Evolutionary conservation across 371 early-diverging fungal species (phyloP).

Genomic region (Mucor ambiguus): DNA sequence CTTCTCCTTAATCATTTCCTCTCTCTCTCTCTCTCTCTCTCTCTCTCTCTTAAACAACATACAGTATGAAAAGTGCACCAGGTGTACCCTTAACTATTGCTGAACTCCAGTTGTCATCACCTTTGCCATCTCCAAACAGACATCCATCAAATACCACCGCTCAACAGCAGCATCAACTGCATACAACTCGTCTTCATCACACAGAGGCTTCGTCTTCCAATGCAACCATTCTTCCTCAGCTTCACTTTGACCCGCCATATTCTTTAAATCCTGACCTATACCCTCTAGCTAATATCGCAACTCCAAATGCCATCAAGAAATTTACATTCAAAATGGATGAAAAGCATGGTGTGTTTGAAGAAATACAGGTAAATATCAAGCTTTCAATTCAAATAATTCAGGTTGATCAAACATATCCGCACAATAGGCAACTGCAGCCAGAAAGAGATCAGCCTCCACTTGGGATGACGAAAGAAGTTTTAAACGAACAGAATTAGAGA

Average conservation of each 20-base stretch:
- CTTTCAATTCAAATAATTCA: background rate
- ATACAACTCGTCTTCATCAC: conserved; percentile 4
- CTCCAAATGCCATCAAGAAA: conserved; percentile 16
- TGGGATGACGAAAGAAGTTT: conserved; percentile 31
- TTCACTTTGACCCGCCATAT: conserved; percentile 16
- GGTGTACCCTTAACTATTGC: conserved; percentile 25
- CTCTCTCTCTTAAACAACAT: background rate
- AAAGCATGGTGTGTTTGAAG: conserved; percentile 22
- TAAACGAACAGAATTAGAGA: conserved; percentile 27
- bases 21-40: background rate
- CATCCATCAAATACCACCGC: conserved; percentile 9
- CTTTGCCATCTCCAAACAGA: conserved; percentile 28
- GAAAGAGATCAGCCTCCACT: conserved; percentile 29
- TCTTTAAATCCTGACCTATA: conserved; percentile 23
- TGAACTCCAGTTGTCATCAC: conserved; percentile 30
- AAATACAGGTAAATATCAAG: conserved; percentile 20
- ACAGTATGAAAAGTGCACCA: conserved; percentile 21
- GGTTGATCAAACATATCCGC: background rate
- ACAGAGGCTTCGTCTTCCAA: conserved; percentile 10
- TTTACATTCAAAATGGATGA: conserved; percentile 22
- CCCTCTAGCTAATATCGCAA: conserved; percentile 23
- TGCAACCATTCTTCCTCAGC: conserved; percentile 15
- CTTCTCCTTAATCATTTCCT: conserved; percentile 1
- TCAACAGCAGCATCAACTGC: background rate
- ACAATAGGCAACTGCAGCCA: conserved; percentile 1